Evolutionary conservation across 306 rosid species (phyloP).

Genomic region (Rosa chinensis): DNA sequence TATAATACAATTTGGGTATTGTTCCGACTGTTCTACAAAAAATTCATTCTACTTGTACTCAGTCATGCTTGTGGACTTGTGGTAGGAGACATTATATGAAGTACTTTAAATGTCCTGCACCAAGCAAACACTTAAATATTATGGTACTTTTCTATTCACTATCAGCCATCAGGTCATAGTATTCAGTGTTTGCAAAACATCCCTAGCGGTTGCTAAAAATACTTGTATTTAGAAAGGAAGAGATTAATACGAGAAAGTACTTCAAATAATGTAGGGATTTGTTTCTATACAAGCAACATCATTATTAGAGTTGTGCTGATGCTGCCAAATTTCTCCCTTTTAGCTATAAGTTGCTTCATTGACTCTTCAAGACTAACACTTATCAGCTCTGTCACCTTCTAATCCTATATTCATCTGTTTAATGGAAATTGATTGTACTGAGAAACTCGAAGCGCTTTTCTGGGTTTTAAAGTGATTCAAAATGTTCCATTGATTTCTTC

Average conservation of each 20-base stretch:
- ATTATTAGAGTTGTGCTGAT: background rate
- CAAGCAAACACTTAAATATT: background rate
- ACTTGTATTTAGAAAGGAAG: background rate
- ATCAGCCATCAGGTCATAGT: background rate
- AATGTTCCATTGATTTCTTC: slow-evolving; percentile 6
- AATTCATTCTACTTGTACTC: background rate
- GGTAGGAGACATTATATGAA: background rate
- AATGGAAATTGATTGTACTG: background rate
- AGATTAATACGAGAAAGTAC: background rate
- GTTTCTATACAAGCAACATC: background rate
- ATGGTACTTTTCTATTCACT: background rate
- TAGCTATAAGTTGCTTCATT: background rate
- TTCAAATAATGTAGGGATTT: background rate
- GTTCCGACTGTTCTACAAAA: background rate
- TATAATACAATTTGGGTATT: background rate
- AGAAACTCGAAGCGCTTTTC: background rate
- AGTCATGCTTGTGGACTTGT: background rate
- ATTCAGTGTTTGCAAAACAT: background rate
- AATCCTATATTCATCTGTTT: background rate
- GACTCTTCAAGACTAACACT: background rate
- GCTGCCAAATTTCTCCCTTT: background rate
- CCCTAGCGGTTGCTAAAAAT: background rate
- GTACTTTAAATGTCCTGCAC: background rate
- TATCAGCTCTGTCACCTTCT: background rate
- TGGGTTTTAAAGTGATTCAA: background rate